Evolutionary conservation across 2,329 filamentous ascomycete genomes (phyloP), one percentile per base, ranked within the genome.

Genomic region (Didymella arachidicola): DNA sequence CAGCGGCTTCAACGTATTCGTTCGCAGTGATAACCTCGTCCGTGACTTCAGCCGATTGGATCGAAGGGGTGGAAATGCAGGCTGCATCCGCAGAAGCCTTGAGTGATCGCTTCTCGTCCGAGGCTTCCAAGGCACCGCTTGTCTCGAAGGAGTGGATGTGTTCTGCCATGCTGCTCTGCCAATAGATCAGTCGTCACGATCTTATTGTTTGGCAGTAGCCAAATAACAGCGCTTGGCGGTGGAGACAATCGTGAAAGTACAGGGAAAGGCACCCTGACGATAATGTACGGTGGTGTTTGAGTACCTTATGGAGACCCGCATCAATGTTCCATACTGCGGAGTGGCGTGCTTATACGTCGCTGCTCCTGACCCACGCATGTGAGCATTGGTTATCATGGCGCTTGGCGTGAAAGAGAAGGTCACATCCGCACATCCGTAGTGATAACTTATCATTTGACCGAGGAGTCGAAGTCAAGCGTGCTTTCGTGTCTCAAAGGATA

Each of bases 391-490:
- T 52, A 52, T 44, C 39, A 52, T 43, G 39, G 49, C 49, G 49
- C 49, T 52, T 52, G 49, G 39, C 29, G 39, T 52, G 39, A 52
- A 52, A 43, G 27, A 52, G 49, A 52, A 52, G 49, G 49, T 52
- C 49, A 25, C 49, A 44, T 52, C 49, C 39, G 12, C 49, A 25
- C 49, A 44, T 52, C 49, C 39, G 12, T 27, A n/a, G 18, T 44
- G 49, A 44, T 44, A 43, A 11, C 29, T 52, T 52, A 52, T 52
- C 49, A 26, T 44, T 52, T 41, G 6, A 12, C 18, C 36, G n/a
- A 39, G 30, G 30, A 14, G 12, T 14, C 12, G 12, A 14, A 16
- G 12, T 32, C 30, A 12, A 32, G 12, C 30, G 16, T 32, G 30
- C 30, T 32, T 14, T 11, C 30, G 3, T 14, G 30, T 32, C 30